Percentiles rank a stretch among this genome's conserved stretches.
Evolutionary conservation across 345 rosid species (phyloP).

Genomic region (Dipteronia sinensis): DNA sequence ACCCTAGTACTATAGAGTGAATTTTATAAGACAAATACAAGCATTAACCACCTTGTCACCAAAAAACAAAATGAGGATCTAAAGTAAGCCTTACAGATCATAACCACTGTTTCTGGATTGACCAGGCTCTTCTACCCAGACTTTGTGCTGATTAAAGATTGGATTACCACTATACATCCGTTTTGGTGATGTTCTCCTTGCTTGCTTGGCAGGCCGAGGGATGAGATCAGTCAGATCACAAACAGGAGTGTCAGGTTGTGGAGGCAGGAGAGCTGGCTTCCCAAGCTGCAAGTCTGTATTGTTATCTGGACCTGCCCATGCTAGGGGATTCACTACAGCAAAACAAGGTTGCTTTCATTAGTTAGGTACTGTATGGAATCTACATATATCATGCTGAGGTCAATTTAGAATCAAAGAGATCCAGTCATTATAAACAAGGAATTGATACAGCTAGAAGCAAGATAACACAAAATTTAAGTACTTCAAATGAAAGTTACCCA

Average conservation of each 20-base stretch:
- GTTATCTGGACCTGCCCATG: conserved; percentile 45
- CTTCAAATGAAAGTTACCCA: background rate
- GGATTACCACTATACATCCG: conserved; percentile 9
- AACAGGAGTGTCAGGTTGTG: conserved; percentile 21
- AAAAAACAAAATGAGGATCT: background rate
- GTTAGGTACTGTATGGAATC: background rate
- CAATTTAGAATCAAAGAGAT: background rate
- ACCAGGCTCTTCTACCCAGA: conserved; percentile 11
- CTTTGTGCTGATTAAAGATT: background rate
- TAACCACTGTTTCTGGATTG: conserved; percentile 10
- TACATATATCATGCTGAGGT: background rate
- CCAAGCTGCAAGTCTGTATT: conserved; percentile 38
- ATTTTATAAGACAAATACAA: background rate
- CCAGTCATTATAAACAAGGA: background rate
- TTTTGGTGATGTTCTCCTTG: conserved; percentile 26
- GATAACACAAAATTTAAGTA: background rate
- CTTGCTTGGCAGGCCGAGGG: conserved; percentile 31
- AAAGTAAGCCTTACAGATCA: background rate
- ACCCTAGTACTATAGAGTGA: background rate
- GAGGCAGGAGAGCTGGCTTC: conserved; percentile 29
- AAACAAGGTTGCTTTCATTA: conserved; percentile 3
- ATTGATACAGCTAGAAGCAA: conserved; percentile 1
- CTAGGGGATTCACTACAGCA: conserved; percentile 47
- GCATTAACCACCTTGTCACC: background rate
- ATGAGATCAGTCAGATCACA: conserved; percentile 2